A percentile compares a stretch with the other conserved stretches of the same genome.
Conservation (phyloP, 2,329 filamentous ascomycete species). For the Byssochlamys sp. region DNA sequence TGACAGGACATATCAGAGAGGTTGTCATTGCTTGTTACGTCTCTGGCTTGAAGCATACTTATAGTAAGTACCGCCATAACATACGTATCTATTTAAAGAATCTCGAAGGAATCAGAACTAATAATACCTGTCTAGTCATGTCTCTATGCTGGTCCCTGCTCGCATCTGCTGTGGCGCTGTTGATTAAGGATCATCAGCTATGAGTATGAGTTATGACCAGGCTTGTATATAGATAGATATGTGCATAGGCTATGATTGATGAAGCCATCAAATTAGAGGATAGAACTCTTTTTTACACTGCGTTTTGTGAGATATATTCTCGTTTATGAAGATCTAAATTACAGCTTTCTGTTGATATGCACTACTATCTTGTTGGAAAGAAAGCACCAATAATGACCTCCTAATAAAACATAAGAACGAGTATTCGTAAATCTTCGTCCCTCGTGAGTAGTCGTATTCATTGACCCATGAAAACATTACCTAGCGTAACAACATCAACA, state of each 20-base stretch:
- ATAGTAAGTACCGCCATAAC: slow-evolving; percentile 11
- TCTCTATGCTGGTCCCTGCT: neutral
- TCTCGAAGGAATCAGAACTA: neutral
- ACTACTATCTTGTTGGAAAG: neutral
- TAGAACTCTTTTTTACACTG: too few relatives aligned
- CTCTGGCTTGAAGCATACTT: slow-evolving; percentile 18
- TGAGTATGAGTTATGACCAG: neutral
- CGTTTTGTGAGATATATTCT: too few relatives aligned
- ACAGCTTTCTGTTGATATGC: neutral
- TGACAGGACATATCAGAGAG: slow-evolving; percentile 16
- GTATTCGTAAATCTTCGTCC: neutral
- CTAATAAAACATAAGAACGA: neutral
- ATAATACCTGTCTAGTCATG: slow-evolving; percentile 4
- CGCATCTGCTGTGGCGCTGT: neutral
- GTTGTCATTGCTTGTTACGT: slow-evolving; percentile 21
- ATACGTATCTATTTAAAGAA: too few relatives aligned
- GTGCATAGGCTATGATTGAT: neutral
- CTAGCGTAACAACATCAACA: neutral
- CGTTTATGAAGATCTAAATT: neutral
- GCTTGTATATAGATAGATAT: neutral
- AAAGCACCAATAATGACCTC: neutral
- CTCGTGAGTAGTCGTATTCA: neutral
- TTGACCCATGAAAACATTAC: neutral
- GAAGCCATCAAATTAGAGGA: neutral
- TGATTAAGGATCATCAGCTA: neutral